A percentile compares a stretch with the other conserved stretches of the same genome.
These are phyloP conservation scores for Halenospora varia DNA, from an alignment of 495 filamentous ascomycete species.

Conservation along the genomic window DNA sequence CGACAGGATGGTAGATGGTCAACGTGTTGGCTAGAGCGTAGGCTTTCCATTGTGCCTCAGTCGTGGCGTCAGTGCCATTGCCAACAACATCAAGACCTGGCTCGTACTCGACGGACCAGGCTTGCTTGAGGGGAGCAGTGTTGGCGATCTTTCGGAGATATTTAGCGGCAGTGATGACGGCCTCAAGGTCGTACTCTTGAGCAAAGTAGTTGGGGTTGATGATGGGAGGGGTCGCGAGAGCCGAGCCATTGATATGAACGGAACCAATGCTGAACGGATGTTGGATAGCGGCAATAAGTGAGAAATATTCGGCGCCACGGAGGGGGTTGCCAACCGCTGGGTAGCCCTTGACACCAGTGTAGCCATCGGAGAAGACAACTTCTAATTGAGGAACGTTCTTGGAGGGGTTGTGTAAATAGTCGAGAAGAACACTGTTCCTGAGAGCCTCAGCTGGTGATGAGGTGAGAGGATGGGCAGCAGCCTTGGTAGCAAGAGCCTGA, in stretches of 20 bases:
- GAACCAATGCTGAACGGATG: slow-evolving; percentile 46
- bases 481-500: neutral
- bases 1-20: slow-evolving; percentile 32
- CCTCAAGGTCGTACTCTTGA: slow-evolving; percentile 43
- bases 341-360: slow-evolving; percentile 28
- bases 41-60: slow-evolving; percentile 29
- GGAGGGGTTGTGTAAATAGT: neutral
- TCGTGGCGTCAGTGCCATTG: slow-evolving; percentile 19
- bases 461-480: neutral
- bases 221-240: slow-evolving; percentile 14
- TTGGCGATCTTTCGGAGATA: slow-evolving; percentile 37
- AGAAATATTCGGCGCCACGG: slow-evolving; percentile 32
- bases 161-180: slow-evolving; percentile 37
- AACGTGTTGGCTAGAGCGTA: slow-evolving; percentile 26
- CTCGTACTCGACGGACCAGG: slow-evolving; percentile 32
- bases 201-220: slow-evolving; percentile 53
- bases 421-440: neutral
- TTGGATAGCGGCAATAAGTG: slow-evolving; percentile 33
- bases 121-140: slow-evolving; percentile 30
- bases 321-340: slow-evolving; percentile 20
- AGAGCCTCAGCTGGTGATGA: neutral
- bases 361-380: slow-evolving; percentile 26
- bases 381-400: slow-evolving; percentile 26
- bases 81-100: slow-evolving; percentile 4
- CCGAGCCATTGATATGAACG: slow-evolving; percentile 40